These are phyloP conservation scores for Alnus glutinosa DNA, from an alignment of 306 rosid species.

Conservation along the genomic window DNA sequence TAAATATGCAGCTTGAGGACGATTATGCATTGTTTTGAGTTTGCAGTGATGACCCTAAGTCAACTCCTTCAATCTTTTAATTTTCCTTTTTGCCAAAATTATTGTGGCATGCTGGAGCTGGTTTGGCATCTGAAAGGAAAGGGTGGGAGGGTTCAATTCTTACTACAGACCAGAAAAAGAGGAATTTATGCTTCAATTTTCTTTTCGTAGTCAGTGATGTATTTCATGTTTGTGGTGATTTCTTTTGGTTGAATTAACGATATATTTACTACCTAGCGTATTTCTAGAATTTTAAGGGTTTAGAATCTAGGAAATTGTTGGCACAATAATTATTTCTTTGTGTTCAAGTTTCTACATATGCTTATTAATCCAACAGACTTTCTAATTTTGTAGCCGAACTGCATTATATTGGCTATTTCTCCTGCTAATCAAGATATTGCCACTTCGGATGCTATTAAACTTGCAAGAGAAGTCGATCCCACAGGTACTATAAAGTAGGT, in stretches of 20 bases:
- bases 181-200: neutral
- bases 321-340: neutral
- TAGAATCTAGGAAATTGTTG: neutral
- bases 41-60: neutral
- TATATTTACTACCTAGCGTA: neutral
- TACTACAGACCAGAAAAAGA: neutral
- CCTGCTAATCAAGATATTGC: constrained; percentile 99
- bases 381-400: constrained; percentile 75
- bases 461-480: constrained; percentile 92
- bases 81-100: neutral
- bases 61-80: neutral
- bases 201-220: neutral
- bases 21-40: neutral
- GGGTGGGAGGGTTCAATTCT: neutral
- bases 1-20: neutral
- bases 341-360: neutral
- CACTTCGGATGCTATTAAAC: constrained; percentile 91
- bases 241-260: constrained; percentile 9
- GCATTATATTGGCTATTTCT: constrained; percentile 88
- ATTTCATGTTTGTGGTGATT: constrained; percentile 3
- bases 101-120: neutral
- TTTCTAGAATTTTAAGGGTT: neutral
- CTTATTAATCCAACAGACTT: constrained; percentile 33
- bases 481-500: constrained; percentile 51
- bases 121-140: neutral